These are phyloP conservation scores for Cronartium quercuum DNA, from an alignment of 1,284 basidiomycete species.

Conservation along the genomic window DNA sequence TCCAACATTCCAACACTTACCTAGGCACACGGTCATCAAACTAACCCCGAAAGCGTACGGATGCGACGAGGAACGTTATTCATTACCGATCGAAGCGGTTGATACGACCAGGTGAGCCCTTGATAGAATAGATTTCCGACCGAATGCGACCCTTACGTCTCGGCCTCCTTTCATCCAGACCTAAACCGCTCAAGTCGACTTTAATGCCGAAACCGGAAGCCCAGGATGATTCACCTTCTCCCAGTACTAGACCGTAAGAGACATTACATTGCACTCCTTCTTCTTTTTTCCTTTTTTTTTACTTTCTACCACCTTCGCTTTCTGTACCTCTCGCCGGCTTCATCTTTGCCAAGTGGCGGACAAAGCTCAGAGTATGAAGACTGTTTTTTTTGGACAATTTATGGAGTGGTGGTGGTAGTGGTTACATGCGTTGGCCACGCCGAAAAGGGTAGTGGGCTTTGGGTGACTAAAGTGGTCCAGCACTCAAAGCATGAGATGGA, in stretches of 20 bases:
- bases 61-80: conserved; percentile 82
- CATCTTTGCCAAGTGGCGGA: too few species aligned
- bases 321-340: not conserved
- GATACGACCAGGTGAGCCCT: conserved; percentile 29
- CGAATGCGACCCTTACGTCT: too few species aligned
- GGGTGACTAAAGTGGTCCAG: too few species aligned
- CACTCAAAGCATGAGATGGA: too few species aligned
- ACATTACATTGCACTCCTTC: too few species aligned
- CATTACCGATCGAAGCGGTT: conserved; percentile 36
- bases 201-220: not conserved
- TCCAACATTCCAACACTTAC: not conserved
- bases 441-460: too few species aligned
- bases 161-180: conserved; percentile 3
- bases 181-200: conserved; percentile 22
- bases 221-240: conserved; percentile 23
- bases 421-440: too few species aligned
- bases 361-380: too few species aligned
- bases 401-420: too few species aligned
- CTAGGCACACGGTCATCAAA: conserved; percentile 85
- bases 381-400: too few species aligned
- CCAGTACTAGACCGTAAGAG: conserved; percentile 36
- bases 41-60: conserved; percentile 96
- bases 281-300: not conserved
- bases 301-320: not conserved
- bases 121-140: not conserved